A percentile compares a stretch with the other conserved stretches of the same genome.
Evolutionary conservation across 164 flowering plant species (phyloP).

Genomic region (Amborella trichopoda): DNA sequence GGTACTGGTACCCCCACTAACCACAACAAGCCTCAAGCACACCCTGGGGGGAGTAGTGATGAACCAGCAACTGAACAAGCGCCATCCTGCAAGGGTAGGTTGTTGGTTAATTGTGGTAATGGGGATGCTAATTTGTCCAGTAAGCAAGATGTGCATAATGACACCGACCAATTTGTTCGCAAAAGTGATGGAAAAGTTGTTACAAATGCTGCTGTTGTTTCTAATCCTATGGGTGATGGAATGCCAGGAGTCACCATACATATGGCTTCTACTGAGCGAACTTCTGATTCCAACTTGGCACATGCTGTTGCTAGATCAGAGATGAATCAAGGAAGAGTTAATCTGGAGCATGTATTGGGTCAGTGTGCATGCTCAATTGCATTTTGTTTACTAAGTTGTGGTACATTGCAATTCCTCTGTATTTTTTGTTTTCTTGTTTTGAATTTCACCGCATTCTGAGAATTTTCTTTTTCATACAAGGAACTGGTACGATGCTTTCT

Average conservation of each 20-base stretch:
- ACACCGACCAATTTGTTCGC: slow-evolving; percentile 18
- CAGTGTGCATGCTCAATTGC: slow-evolving; percentile 6
- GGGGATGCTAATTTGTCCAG: slow-evolving; percentile 29
- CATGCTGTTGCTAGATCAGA: slow-evolving; percentile 27
- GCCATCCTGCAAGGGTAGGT: slow-evolving; percentile 28
- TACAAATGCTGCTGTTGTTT: slow-evolving; percentile 12
- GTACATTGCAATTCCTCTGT: no score
- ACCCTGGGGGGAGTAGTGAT: slow-evolving; percentile 35
- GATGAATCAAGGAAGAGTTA: slow-evolving; percentile 30
- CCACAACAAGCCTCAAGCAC: slow-evolving; percentile 29
- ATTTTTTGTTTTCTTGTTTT: no score
- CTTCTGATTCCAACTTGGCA: slow-evolving; percentile 23
- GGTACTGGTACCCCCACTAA: slow-evolving; percentile 10
- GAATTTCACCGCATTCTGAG: no score
- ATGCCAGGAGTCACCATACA: slow-evolving; percentile 25
- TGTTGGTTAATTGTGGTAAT: slow-evolving; percentile 13
- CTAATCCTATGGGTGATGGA: slow-evolving; percentile 24
- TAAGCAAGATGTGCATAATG: slow-evolving; percentile 31
- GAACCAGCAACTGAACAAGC: slow-evolving; percentile 38
- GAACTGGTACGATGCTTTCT: slow-evolving; percentile 31
- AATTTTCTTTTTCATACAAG: slow-evolving; percentile 23
- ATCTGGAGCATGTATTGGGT: slow-evolving; percentile 43
- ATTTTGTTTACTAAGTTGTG: no score
- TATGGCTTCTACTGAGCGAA: slow-evolving; percentile 25
- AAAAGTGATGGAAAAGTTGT: slow-evolving; percentile 18